phyloP scores from a whole-genome alignment of 176 grass and related monocot species.

The Oryza punctata region DNA sequence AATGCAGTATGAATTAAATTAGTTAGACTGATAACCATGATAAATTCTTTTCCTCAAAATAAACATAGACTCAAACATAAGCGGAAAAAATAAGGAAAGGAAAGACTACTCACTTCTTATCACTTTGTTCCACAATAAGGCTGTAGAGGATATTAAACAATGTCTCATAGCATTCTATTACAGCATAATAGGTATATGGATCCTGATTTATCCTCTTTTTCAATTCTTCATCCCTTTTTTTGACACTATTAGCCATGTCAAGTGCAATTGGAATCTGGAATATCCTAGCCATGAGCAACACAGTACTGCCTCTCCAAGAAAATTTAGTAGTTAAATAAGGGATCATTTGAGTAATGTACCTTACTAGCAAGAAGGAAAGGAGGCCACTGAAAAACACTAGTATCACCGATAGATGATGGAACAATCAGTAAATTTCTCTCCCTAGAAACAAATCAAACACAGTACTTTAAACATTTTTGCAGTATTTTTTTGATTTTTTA shows the following conservation, averaged over 20 bases:
- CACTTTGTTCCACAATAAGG: constrained; percentile 51
- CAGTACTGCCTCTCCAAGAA: background rate
- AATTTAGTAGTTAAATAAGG: constrained; percentile 17
- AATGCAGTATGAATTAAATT: constrained; percentile 21
- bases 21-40: constrained; percentile 9
- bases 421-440: constrained; percentile 80
- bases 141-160: constrained; percentile 54
- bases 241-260: constrained; percentile 86
- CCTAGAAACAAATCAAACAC: constrained; percentile 49
- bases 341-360: constrained; percentile 44
- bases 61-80: constrained; percentile 17
- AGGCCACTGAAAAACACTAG: constrained; percentile 82
- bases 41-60: constrained; percentile 13
- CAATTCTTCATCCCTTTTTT: constrained; percentile 73
- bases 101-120: constrained; percentile 61
- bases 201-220: constrained; percentile 66
- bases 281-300: constrained; percentile 10
- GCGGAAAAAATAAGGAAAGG: background rate
- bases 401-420: constrained; percentile 59
- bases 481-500: background rate
- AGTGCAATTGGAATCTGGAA: constrained; percentile 87
- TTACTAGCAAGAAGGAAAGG: constrained; percentile 97
- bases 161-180: constrained; percentile 83
- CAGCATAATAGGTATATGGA: constrained; percentile 65
- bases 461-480: constrained; percentile 15